These are phyloP conservation scores for Ophiostoma sp. DNA, from an alignment of 2,329 filamentous ascomycete genomes.

Conservation along the genomic window DNA sequence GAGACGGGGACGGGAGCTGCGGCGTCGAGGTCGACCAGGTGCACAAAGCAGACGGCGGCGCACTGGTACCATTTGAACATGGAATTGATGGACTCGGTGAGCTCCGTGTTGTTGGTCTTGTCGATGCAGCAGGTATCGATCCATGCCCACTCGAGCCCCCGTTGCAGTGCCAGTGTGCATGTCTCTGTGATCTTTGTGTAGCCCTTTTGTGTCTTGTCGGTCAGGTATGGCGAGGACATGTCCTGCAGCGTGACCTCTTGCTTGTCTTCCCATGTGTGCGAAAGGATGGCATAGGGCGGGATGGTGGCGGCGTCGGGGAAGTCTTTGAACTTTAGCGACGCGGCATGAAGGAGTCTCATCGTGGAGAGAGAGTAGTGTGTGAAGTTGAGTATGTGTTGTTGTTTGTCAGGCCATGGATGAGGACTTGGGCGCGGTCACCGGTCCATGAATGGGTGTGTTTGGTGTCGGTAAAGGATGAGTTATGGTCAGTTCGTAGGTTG, in stretches of 20 bases:
- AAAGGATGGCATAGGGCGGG: slow-evolving; percentile 29
- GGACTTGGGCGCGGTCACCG: not conserved
- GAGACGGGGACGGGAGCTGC: not conserved
- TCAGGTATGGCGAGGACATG: slow-evolving; percentile 22
- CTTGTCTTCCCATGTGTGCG: slow-evolving; percentile 30
- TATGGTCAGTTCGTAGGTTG: not conserved
- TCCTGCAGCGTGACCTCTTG: slow-evolving; percentile 31
- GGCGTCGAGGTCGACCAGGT: slow-evolving; percentile 21
- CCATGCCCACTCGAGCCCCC: slow-evolving; percentile 24
- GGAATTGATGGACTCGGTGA: slow-evolving; percentile 30
- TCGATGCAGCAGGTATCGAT: slow-evolving; percentile 32
- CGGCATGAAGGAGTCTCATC: slow-evolving; percentile 30
- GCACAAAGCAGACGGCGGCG: slow-evolving; percentile 25
- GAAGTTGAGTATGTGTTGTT: not conserved
- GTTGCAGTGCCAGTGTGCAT: slow-evolving; percentile 18
- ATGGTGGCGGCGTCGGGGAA: slow-evolving; percentile 21
- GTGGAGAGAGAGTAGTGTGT: not conserved
- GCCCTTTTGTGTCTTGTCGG: slow-evolving; percentile 19
- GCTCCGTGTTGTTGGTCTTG: slow-evolving; percentile 30
- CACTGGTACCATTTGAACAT: slow-evolving; percentile 30
- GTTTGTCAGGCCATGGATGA: not conserved
- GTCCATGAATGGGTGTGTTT: not conserved
- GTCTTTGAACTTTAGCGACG: slow-evolving; percentile 25
- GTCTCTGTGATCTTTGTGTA: slow-evolving; percentile 26
- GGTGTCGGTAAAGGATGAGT: not conserved